These are phyloP conservation scores for Phaseolus lunatus DNA, from an alignment of 306 rosid genomes.

Conservation along the genomic window DNA sequence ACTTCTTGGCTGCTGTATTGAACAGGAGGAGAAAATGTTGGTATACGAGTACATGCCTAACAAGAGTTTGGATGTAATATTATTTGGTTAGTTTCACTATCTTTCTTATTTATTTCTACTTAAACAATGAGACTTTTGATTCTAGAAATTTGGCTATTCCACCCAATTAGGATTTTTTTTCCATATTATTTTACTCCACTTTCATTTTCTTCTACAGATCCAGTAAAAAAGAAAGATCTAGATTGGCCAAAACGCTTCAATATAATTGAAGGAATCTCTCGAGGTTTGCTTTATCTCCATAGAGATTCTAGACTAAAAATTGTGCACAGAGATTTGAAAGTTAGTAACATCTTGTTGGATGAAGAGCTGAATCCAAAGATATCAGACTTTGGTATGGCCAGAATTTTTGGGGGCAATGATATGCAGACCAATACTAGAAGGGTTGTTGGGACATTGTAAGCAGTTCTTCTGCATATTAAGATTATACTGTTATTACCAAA, in stretches of 20 bases:
- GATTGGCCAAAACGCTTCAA: slow-evolving; percentile 43
- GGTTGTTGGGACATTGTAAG: slow-evolving; percentile 48
- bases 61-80: slow-evolving; percentile 44
- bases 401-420: no score
- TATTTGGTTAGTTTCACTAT: slow-evolving; percentile 42
- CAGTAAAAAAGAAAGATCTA: background rate
- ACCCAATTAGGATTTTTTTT: background rate
- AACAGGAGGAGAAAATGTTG: slow-evolving; percentile 51
- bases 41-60: no score
- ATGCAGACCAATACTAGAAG: slow-evolving; percentile 37
- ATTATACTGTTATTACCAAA: background rate
- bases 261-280: no score
- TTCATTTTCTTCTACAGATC: slow-evolving; percentile 9
- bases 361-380: no score
- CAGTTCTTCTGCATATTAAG: background rate
- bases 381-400: no score
- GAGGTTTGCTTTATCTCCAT: no score
- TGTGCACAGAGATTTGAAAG: no score
- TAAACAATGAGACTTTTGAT: background rate
- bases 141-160: background rate
- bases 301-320: no score
- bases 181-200: background rate
- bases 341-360: no score
- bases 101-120: background rate
- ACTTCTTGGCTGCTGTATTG: slow-evolving; percentile 47